Evolutionary conservation across 257 asterid genomes (phyloP), one percentile per base, ranked within the genome.

Genomic region (Petrea volubilis): DNA sequence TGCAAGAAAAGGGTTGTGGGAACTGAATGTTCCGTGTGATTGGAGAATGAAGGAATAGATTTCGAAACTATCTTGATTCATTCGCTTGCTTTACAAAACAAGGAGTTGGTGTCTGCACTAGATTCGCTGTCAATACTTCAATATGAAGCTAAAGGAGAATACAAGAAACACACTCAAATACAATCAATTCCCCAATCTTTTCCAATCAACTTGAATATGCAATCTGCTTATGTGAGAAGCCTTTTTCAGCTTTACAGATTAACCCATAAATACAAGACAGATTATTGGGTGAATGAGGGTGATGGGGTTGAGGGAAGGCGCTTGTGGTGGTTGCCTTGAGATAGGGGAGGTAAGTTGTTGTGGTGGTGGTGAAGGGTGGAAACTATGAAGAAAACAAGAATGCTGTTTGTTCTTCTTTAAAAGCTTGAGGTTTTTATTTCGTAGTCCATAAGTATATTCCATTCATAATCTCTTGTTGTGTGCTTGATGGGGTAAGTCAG

Each of bases 1-100:
- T 44, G 43, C 10, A 21, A 34, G 60, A 73, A 64, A 34, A 25
- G 14, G 53, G 53, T 47, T 24, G 74, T 46, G 17, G 73, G 63
- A 34, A 17, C 38, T 14, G 31, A 66, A 31, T 65, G 46, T 71
- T 36, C 60, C 17, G 40, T 38, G 14, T 49, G 66, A 41, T 23
- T 49, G 38, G 53, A 50, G 47, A 38, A 27, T 40, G 23, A 61
- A 15, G 27, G 51, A 62, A 31, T 29, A 41, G 27, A 41, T 59
- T 36, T 61, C 11, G 27, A 28, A 40, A 38, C 52, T 47, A 49
- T 33, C 41, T 59, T 29, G 60, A 59, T 70, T 18, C 51, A n/a
- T 1, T 41, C 40, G 23, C 34, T 8, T 6, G 24, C 55, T 23
- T 70, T 43, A 6, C 20, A 11, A 20, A 59, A 18, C 12, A 33